Conservation (phyloP, 2,329 filamentous ascomycete genomes). For the Fusarium fracticaudum region DNA sequence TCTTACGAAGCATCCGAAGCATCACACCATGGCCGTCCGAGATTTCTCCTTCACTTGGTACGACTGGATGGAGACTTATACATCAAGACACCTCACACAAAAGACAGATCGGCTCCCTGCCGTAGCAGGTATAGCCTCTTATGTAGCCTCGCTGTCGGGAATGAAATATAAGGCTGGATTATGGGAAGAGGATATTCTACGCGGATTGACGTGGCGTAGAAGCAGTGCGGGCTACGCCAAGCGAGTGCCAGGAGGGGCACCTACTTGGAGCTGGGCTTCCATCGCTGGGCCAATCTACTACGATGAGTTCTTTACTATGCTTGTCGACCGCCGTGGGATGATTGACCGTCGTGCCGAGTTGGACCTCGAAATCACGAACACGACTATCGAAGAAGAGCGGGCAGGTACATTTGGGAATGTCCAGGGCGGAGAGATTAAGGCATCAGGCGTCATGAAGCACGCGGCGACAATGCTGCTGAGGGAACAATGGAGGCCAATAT, state of each 20-base stretch:
- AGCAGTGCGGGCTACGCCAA: not conserved
- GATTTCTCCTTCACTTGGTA: not conserved
- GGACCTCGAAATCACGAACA: not conserved
- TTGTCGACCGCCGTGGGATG: rapidly evolving
- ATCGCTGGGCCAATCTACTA: not conserved
- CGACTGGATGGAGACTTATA: not conserved
- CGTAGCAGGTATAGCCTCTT: not conserved
- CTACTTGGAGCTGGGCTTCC: not conserved
- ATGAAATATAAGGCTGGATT: not conserved
- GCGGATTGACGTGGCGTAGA: not conserved
- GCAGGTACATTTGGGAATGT: not conserved
- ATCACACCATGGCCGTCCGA: not conserved
- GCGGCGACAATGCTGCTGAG: not conserved
- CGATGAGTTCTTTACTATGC: not conserved
- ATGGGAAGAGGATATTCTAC: not conserved
- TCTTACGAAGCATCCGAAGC: rapidly evolving
- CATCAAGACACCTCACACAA: not conserved
- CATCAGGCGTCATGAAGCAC: not conserved
- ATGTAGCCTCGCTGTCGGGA: not conserved
- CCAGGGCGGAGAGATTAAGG: rapidly evolving
- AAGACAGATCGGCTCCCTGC: not conserved
- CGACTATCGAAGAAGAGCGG: not conserved
- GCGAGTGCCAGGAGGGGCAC: not conserved
- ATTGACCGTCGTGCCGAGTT: not conserved
- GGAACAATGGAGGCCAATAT: rapidly evolving